Evolutionary conservation across 768 basidiomycete species (phyloP).

Genomic region (Gloeophyllum trabeum): DNA sequence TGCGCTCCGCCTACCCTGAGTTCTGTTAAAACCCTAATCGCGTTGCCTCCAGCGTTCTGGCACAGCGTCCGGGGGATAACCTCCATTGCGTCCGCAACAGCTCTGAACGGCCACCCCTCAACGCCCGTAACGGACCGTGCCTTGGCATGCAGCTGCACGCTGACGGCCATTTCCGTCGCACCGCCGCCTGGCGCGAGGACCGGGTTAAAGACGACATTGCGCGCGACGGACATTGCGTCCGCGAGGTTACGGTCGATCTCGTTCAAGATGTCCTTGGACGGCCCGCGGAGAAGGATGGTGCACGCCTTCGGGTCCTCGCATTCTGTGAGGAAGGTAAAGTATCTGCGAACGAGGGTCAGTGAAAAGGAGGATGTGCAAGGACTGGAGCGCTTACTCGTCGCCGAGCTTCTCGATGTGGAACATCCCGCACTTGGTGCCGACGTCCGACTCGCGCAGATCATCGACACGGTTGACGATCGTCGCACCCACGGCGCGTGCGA

Average conservation of each 20-base stretch:
- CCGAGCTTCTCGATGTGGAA: conserved; percentile 97
- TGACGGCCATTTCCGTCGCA: conserved; percentile 97
- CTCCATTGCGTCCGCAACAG: conserved; percentile 94
- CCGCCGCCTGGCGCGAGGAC: conserved; percentile 91
- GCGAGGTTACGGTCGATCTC: conserved; percentile 97
- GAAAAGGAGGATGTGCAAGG: neutral
- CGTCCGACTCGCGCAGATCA: conserved; percentile 83
- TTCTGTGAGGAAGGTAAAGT: conserved; percentile 95
- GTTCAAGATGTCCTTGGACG: conserved; percentile 96
- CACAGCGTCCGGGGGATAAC: conserved; percentile 92
- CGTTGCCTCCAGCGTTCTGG: conserved; percentile 94
- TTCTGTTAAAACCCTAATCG: conserved; percentile 86
- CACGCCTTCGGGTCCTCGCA: conserved; percentile 90
- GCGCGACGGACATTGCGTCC: conserved; percentile 94
- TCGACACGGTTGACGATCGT: conserved; percentile 97
- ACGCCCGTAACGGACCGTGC: conserved; percentile 77
- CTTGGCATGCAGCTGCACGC: conserved; percentile 73
- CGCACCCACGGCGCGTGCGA: conserved; percentile 89
- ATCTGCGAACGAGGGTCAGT: conserved; percentile 31
- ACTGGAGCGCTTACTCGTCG: conserved; percentile 52
- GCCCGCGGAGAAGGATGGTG: conserved; percentile 94
- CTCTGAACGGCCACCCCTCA: conserved; percentile 84
- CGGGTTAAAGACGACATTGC: conserved; percentile 96
- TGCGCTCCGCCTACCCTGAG: conserved; percentile 57
- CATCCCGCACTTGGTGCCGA: conserved; percentile 91